Conservation (phyloP, 768 basidiomycete species). For the Pisolithus albus region DNA sequence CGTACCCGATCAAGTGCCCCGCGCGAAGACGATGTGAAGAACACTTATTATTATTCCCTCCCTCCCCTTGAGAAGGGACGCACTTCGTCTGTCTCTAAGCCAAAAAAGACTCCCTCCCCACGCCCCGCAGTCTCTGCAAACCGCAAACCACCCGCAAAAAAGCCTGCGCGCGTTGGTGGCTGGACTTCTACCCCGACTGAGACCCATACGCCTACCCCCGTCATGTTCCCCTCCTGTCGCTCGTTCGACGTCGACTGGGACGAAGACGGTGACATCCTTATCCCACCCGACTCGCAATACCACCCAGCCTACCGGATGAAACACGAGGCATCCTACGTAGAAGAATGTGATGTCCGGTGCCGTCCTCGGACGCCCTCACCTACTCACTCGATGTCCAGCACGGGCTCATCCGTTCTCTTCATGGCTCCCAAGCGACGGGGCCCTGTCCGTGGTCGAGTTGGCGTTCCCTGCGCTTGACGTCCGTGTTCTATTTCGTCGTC, state of each 20-base stretch:
- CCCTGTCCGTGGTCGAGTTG: conserved; percentile 11
- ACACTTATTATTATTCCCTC: conserved; percentile 26
- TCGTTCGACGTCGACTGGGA: conserved; percentile 24
- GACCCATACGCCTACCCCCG: conserved; percentile 26
- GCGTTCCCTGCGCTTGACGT: conserved; percentile 11
- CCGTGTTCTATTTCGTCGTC: background rate
- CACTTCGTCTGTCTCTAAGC: conserved; percentile 11
- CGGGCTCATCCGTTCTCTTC: conserved; percentile 24
- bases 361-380: conserved; percentile 16
- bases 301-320: conserved; percentile 12
- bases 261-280: conserved; percentile 12
- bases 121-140: conserved; percentile 3
- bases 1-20: conserved; percentile 21
- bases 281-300: conserved; percentile 18
- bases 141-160: conserved; percentile 10
- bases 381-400: conserved; percentile 18
- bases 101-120: conserved; percentile 12
- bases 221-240: conserved; percentile 28
- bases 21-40: conserved; percentile 23
- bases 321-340: background rate
- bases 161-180: conserved; percentile 1
- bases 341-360: conserved; percentile 2
- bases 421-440: conserved; percentile 22
- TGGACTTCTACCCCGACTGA: conserved; percentile 14
- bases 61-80: conserved; percentile 15